phyloP scores from a whole-genome alignment of 257 asterid genomes.

The Rauvolfia tetraphylla region DNA sequence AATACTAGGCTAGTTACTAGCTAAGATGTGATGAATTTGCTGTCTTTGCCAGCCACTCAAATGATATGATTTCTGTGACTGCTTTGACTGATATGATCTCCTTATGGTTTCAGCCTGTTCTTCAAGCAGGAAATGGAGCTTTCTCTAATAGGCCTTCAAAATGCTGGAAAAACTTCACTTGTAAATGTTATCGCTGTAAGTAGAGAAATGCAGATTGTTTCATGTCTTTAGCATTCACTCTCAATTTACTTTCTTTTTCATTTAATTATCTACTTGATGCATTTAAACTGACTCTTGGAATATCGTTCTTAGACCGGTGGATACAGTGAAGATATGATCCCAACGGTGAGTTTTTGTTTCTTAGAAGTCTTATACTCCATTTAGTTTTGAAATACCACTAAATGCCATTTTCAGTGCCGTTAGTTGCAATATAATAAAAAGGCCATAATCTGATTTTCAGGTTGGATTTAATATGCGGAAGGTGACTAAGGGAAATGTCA shows the following conservation, averaged over 20 bases:
- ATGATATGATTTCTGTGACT: not conserved
- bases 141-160: conserved; percentile 93
- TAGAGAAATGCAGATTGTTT: conserved; percentile 13
- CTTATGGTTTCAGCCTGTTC: conserved; percentile 61
- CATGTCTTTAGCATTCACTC: not conserved
- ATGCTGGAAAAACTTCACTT: conserved; percentile 99
- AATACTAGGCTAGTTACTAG: not conserved
- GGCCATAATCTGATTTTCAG: conserved; percentile 35
- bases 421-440: conserved; percentile 15
- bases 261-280: conserved; percentile 11
- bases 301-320: conserved; percentile 77
- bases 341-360: conserved; percentile 64
- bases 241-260: not conserved
- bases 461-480: conserved; percentile 97
- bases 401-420: conserved; percentile 9
- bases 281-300: conserved; percentile 17
- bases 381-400: conserved; percentile 3
- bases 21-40: not conserved
- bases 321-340: conserved; percentile 99
- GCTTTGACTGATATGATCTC: not conserved
- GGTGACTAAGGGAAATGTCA: conserved; percentile 95
- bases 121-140: conserved; percentile 99
- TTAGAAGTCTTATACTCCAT: not conserved
- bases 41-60: not conserved
- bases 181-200: conserved; percentile 97